Evolutionary conservation across 2,329 filamentous ascomycete species (phyloP), one percentile per base, ranked within the genome.

Genomic region (Nectriaceae sp.): DNA sequence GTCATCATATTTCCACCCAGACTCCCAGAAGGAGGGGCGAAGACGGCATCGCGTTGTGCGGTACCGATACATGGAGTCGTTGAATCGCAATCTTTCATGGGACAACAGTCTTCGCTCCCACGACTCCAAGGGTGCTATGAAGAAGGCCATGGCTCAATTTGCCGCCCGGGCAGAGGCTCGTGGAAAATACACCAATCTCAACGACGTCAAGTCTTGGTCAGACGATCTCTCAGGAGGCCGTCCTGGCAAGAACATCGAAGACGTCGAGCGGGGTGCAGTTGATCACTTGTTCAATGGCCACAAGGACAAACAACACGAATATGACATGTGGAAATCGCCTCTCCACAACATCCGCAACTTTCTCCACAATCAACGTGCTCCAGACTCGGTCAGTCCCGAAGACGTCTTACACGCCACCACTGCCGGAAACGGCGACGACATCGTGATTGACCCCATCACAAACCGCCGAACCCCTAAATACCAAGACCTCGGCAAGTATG

Each of bases 371-470:
- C 54, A 55, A 24, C 53, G 40, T 22, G 38, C 42, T 22, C 40
- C 60, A 24, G 50, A 62, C 40, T 41, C 54, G 38, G 42, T 52
- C 33, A 50, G 57, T 41, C 45, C 58, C 1, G 59, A 58, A 22
- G 53, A 60, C 15, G 48, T 65, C 18, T 51, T 61, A 3, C 55
- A 62, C 3, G 62, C 62, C 21, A 63, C 65, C 11, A 51, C 56
- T 4, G 43, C 54, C 2, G 44, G 46, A 2, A 46, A 56, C n/a
- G 47, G 43, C 10, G 47, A 54, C 16, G 43, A 46, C 16, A 50
- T 48, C 16, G 48, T 54, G 19, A 82, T 84, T 37, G 80, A 84
- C 47, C 80, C 81, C 3, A 82, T 84, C 49, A 82, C 80, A 15
- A 84, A 84, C 52, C 74, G 79, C 26, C 80, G 74, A 50, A 70